Conservation (phyloP, 2,329 filamentous ascomycete species). For the Penicillium occitanis region DNA sequence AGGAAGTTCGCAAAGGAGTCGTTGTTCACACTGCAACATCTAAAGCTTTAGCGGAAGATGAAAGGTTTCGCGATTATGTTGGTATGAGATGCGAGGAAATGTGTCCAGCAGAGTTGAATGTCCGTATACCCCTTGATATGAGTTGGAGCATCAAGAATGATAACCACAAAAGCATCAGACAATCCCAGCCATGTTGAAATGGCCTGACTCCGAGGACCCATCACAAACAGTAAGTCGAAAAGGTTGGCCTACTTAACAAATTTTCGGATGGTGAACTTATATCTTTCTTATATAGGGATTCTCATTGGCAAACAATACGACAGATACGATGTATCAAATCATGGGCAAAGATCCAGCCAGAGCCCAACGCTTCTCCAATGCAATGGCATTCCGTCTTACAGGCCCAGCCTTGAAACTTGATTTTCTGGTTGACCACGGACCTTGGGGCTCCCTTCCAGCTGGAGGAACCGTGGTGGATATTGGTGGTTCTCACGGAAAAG, state of each 20-base stretch:
- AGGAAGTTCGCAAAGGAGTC: slow-evolving; percentile 8
- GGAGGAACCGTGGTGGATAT: slow-evolving; percentile 21
- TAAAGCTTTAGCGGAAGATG: slow-evolving; percentile 9
- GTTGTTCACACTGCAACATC: slow-evolving; percentile 19
- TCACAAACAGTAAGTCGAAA: slow-evolving; percentile 8
- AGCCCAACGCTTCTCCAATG: slow-evolving; percentile 18
- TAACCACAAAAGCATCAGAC: neutral
- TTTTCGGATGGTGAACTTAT: neutral
- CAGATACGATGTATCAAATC: slow-evolving; percentile 3
- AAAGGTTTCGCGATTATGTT: slow-evolving; percentile 15
- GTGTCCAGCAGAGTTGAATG: slow-evolving; percentile 16
- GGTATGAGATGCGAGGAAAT: slow-evolving; percentile 19
- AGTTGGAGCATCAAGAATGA: neutral
- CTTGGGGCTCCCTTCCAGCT: slow-evolving; percentile 3
- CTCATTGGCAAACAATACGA: slow-evolving; percentile 9
- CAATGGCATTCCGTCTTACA: slow-evolving; percentile 15
- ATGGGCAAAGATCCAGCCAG: slow-evolving; percentile 11
- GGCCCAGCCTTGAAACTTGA: slow-evolving; percentile 1
- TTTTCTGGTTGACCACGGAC: slow-evolving; percentile 8
- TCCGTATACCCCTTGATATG: neutral
- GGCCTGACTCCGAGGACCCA: slow-evolving; percentile 18
- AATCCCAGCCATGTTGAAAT: slow-evolving; percentile 14
- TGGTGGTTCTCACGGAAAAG: slow-evolving; percentile 59
- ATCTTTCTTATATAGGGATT: slow-evolving; percentile 5
- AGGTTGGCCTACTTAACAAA: neutral